Base-by-base conservation (phyloP, 2,329 filamentous ascomycete genomes). In the Pseudonectria foliicola region DNA sequence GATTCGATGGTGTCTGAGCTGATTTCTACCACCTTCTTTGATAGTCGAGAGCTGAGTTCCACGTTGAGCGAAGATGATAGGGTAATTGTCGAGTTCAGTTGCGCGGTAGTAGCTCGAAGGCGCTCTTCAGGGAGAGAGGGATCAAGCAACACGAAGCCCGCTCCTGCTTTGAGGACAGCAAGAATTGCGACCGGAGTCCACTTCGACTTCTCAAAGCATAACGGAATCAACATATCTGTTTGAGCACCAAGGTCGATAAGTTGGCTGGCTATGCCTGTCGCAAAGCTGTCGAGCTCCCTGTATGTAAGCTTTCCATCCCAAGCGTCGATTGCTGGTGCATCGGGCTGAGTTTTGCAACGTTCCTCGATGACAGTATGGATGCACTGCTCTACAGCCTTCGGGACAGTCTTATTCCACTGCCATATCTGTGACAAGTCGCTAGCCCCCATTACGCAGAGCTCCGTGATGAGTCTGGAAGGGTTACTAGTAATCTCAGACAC, bases 361-460 rank as follows among this genome's bases (percentile, higher is more conserved):
- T 41, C 37, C 12, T 25, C 24, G 13, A 47, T 35, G 4, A 43
- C n/a, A 10, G 43, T 39, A 13, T 52, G 45, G 4, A 44, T 42
- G 18, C 45, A 44, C 8, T 35, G 29, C 13, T 55, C 40, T 7
- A 47, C 36, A 1, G 40, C 26, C 3, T 23, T 13, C 0, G 50
- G 45, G 3, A 45, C 39, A 4, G 27, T 31, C n/a, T 18, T 13
- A 13, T 33, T 42, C 34, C 31, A 44, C n/a, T 16, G 14, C 36
- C 48, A 51, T 2, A 48, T 29, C 13, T 46, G 35, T 4, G 33
- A n/a, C 4, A 52, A 21, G 11, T 53, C 48, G 10, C 39, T 31
- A 3, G 38, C 31, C 10, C 40, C 43, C 2, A 42, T 14, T 2
- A 37, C 15, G 7, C 40, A 28, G 10, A 50, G 26, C 6, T 43